Base-by-base conservation (phyloP, 164 flowering plant genomes). In the Tinospora cordifolia region DNA sequence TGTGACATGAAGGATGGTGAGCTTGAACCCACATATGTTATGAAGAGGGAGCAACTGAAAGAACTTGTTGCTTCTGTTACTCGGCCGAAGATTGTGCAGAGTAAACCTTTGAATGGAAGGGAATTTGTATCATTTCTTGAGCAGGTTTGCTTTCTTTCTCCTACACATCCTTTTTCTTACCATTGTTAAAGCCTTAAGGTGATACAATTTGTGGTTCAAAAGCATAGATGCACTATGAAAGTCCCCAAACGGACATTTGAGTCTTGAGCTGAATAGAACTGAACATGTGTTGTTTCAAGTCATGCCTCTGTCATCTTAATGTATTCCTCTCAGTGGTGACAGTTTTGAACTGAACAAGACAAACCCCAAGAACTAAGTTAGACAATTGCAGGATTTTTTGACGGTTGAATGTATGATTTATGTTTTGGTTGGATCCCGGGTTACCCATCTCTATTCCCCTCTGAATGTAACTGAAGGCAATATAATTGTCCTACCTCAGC, bases 11-110 rank as follows among this genome's bases (percentile, higher is more conserved):
- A 86, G 77, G 99, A 95, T 76, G 80, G 70, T 46, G 99, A 95
- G 63, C 99, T 95, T 51, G 99, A 92, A 12, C 90, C 87, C 15
- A 22, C n/a, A 2, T 95, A 95, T 79, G 90, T 95, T 49, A 72
- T 81, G 76, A 92, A 75, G 77, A 82, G 93, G 79, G 97, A 92
- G 2, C 80, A 87, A 70, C 70, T 95, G 82, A 95, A 95, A 83
- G 72, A 84, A 68, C 79, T 95, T 76, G 96, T 95, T 71, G 76
- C 90, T 49, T 83, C 87, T 69, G 70, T 90, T 57, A 81, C 86
- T 69, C 94, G 82, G 38, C 99, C 99, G 60, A 95, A 95, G 81
- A 86, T 92, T 80, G 99, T 92, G 78, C 98, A 87, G 87, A 94
- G 98, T 41, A 95, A 86, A 84, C 10, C 82, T 69, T 81, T 92